Percentiles rank a stretch among this genome's conserved stretches.
Evolutionary conservation across 179 eudicot species (phyloP).

Genomic region (Gypsophila paniculata): DNA sequence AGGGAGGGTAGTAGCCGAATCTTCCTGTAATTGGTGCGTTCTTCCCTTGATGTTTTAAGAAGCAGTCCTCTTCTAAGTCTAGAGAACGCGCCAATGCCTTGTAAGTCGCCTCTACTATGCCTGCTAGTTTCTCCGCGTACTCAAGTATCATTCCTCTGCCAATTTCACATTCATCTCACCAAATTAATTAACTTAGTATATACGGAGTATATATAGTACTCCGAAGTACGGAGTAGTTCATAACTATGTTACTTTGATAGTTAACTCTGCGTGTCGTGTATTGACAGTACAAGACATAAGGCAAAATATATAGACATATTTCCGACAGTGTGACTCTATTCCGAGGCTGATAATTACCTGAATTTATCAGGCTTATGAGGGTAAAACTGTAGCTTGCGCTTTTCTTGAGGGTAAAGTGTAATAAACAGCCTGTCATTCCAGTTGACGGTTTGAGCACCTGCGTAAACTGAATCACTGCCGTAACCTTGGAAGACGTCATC

Average conservation of each 20-base stretch:
- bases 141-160: conserved; percentile 27
- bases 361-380: conserved; percentile 30
- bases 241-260: neutral
- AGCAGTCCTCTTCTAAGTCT: conserved; percentile 33
- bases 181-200: no score
- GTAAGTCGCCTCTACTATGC: conserved; percentile 8
- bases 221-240: neutral
- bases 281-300: no score
- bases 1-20: conserved; percentile 44
- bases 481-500: conserved; percentile 33
- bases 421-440: conserved; percentile 42
- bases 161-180: neutral
- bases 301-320: no score
- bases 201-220: no score
- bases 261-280: neutral
- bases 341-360: conserved; percentile 27
- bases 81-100: conserved; percentile 33
- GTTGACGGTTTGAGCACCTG: conserved; percentile 19
- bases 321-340: no score
- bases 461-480: conserved; percentile 23
- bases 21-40: conserved; percentile 31
- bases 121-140: conserved; percentile 19
- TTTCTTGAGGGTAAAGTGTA: conserved; percentile 23
- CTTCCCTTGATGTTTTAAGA: conserved; percentile 44
- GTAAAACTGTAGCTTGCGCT: conserved; percentile 27